Evolutionary conservation across 345 rosid species (phyloP).

Genomic region (Salix brachista): DNA sequence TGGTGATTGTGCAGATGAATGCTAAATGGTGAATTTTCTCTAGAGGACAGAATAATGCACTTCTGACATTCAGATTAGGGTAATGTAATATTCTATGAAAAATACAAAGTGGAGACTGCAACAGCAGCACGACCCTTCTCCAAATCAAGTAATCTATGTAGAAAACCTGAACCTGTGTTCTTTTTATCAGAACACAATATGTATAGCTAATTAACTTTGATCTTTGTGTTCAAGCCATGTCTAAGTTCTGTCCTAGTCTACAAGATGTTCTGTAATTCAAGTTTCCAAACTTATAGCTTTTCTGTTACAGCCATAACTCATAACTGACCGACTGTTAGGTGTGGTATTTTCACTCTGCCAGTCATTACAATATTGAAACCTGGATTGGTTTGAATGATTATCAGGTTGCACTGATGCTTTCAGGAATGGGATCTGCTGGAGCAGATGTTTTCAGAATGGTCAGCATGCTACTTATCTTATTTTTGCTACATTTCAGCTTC

Average conservation of each 20-base stretch:
- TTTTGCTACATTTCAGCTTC: not conserved
- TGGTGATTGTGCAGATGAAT: not conserved
- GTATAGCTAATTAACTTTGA: not conserved
- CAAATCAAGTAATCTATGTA: not conserved
- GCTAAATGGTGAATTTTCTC: not conserved
- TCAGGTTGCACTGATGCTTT: constrained; percentile 93
- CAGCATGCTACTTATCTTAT: constrained; percentile 20
- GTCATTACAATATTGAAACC: constrained; percentile 1
- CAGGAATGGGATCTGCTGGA: constrained; percentile 85
- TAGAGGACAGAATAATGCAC: not conserved
- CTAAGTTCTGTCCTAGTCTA: not conserved
- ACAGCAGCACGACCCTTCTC: not conserved
- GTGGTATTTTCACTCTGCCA: not conserved
- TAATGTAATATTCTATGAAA: not conserved
- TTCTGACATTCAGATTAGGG: not conserved
- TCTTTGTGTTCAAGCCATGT: not conserved
- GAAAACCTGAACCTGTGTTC: not conserved
- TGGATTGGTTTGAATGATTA: constrained; percentile 21
- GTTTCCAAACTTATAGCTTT: not conserved
- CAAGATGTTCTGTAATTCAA: not conserved
- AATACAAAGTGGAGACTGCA: not conserved
- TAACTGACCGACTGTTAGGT: not conserved
- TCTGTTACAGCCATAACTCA: not conserved
- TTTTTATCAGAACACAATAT: not conserved
- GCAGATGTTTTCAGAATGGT: constrained; percentile 85